phyloP scores from a whole-genome alignment of 495 filamentous ascomycete species.

The Articulospora tetracladia region DNA sequence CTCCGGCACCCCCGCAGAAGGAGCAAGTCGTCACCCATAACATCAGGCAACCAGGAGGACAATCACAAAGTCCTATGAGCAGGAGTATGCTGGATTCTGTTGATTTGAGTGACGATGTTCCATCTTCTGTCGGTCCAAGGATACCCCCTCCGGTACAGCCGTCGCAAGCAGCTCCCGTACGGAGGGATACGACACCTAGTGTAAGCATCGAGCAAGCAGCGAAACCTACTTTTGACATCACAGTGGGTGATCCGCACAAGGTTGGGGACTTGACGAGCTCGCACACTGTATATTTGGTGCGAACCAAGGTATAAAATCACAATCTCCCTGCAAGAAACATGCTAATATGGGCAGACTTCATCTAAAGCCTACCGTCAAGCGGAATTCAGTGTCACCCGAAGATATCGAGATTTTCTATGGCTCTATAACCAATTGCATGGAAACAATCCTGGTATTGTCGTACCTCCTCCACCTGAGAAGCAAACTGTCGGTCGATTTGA shows the following conservation, averaged over 20 bases:
- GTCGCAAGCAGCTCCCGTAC: constrained; percentile 45
- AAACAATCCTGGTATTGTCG: constrained; percentile 92
- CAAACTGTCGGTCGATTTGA: constrained; percentile 96
- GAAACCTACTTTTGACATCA: constrained; percentile 87
- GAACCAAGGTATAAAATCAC: constrained; percentile 68
- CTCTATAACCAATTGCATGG: constrained; percentile 89
- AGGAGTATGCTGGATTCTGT: constrained; percentile 57
- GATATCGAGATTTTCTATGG: constrained; percentile 97
- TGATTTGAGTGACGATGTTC: constrained; percentile 60
- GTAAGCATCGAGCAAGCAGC: constrained; percentile 86
- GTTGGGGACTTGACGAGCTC: constrained; percentile 95
- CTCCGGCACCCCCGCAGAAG: constrained; percentile 87
- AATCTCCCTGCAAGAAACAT: neutral
- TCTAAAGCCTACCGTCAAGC: constrained; percentile 91
- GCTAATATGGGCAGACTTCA: constrained; percentile 58
- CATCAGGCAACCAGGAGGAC: constrained; percentile 45
- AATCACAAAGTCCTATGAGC: constrained; percentile 42
- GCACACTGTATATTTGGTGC: constrained; percentile 94
- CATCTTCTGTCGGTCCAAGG: constrained; percentile 46
- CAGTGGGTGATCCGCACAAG: constrained; percentile 94
- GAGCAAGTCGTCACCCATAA: constrained; percentile 63
- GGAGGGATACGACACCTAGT: constrained; percentile 70
- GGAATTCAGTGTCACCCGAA: constrained; percentile 86
- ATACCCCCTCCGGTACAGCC: constrained; percentile 74
- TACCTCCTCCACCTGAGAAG: constrained; percentile 96